Conservation (phyloP, 192 early-diverging fungal species). For the Coemansia sp. region DNA sequence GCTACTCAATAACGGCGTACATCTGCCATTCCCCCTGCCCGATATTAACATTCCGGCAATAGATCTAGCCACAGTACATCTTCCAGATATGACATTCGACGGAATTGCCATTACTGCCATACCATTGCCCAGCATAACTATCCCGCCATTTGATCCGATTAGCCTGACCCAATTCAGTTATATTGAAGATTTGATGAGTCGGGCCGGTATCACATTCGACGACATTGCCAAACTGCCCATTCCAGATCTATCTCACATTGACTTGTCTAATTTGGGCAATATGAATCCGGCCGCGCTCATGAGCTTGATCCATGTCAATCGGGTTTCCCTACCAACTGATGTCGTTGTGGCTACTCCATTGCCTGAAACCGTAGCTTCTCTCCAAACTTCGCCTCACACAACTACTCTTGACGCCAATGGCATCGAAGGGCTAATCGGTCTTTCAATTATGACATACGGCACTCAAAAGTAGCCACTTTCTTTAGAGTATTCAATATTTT, state of each 20-base stretch:
- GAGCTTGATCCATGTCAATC: constrained; percentile 37
- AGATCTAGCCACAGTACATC: constrained; percentile 45
- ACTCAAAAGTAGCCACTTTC: constrained; percentile 1
- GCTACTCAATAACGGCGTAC: constrained; percentile 46
- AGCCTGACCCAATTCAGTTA: constrained; percentile 48
- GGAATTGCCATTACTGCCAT: constrained; percentile 46
- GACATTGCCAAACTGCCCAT: constrained; percentile 48
- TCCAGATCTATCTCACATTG: constrained; percentile 39
- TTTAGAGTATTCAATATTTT: not conserved
- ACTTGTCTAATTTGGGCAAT: constrained; percentile 22
- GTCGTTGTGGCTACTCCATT: constrained; percentile 6
- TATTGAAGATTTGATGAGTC: constrained; percentile 43
- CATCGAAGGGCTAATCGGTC: constrained; percentile 42
- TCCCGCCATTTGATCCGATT: constrained; percentile 49
- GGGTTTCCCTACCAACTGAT: constrained; percentile 21
- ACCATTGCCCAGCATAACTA: constrained; percentile 34
- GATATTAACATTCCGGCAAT: constrained; percentile 43
- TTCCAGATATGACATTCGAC: constrained; percentile 50
- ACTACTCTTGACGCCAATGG: constrained; percentile 42
- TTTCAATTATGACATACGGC: constrained; percentile 35
- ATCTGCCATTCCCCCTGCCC: constrained; percentile 42
- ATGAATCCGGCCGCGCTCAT: constrained; percentile 24
- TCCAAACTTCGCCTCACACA: constrained; percentile 29
- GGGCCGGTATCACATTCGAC: constrained; percentile 42
- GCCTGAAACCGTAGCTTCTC: constrained; percentile 8